Evolutionary conservation across 2,329 filamentous ascomycete genomes (phyloP).

Genomic region (Phaeosphaeriaceae sp.): DNA sequence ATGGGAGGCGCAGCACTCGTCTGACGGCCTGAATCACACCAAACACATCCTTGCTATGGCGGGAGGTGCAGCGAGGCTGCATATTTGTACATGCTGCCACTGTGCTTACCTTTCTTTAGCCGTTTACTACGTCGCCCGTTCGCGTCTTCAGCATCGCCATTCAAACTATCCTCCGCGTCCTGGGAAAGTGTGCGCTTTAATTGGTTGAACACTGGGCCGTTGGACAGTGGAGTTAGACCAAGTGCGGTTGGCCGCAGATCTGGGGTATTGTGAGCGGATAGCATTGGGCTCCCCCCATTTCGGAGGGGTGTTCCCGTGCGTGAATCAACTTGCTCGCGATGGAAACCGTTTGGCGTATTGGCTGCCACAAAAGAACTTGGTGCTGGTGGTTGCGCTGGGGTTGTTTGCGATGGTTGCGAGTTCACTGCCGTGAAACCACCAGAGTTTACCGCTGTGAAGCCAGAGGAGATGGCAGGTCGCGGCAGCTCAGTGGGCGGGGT

Average conservation of each 20-base stretch:
- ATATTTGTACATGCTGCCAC: conserved; percentile 20
- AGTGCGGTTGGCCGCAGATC: conserved; percentile 63
- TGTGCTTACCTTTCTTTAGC: conserved; percentile 77
- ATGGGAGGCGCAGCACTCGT: conserved; percentile 18
- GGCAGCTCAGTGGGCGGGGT: conserved; percentile 61
- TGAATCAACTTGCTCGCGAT: conserved; percentile 60
- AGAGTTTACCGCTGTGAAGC: conserved; percentile 76
- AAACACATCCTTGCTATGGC: conserved; percentile 30
- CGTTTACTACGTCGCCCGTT: conserved; percentile 82
- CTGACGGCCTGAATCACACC: conserved; percentile 23
- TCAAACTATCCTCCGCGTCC: conserved; percentile 62
- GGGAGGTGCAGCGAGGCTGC: conserved; percentile 27
- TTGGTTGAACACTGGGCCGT: conserved; percentile 60
- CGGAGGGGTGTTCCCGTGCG: conserved; percentile 66
- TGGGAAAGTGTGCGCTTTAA: conserved; percentile 75
- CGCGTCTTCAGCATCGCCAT: conserved; percentile 59
- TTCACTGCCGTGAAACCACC: conserved; percentile 72
- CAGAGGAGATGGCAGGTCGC: conserved; percentile 61
- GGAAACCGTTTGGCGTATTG: conserved; percentile 57
- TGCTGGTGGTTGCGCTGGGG: conserved; percentile 29
- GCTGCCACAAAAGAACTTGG: conserved; percentile 62
- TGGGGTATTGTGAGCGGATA: conserved; percentile 69
- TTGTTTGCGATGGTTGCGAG: conserved; percentile 39
- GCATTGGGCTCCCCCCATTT: conserved; percentile 66
- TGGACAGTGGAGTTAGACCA: conserved; percentile 56